Evolutionary conservation across 2,329 filamentous ascomycete genomes (phyloP).

Genomic region (Bretziella fagacearum): DNA sequence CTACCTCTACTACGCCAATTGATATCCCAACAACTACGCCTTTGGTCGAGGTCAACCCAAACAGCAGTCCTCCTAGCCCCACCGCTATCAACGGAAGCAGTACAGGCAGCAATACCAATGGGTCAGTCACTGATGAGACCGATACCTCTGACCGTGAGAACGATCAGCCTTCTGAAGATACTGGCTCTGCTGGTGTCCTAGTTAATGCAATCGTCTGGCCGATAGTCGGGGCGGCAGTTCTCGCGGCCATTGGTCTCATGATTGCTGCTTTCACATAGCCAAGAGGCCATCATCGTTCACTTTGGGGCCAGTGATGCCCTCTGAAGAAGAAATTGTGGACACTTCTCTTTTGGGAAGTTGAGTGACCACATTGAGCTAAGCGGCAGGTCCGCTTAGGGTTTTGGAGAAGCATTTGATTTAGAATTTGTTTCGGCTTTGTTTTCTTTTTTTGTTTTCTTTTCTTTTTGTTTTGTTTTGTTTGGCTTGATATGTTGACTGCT

Average conservation of each 20-base stretch:
- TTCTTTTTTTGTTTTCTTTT: constrained; percentile 5
- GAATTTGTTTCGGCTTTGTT: not conserved
- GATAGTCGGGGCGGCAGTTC: constrained; percentile 3
- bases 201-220: constrained; percentile 13
- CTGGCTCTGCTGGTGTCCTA: not conserved
- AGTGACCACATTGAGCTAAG: no score
- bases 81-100: no score
- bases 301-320: no score
- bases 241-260: constrained; percentile 5
- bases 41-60: no score
- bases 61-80: not conserved
- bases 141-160: not conserved
- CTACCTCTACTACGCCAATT: not conserved
- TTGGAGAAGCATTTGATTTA: no score
- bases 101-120: not conserved
- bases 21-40: no score
- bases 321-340: no score
- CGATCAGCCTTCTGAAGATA: not conserved
- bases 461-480: constrained; percentile 1
- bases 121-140: not conserved
- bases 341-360: no score
- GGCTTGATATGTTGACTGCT: not conserved
- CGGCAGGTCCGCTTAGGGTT: not conserved
- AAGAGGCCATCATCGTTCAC: no score
- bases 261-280: not conserved